Evolutionary conservation across 1,139 yeast species (phyloP), one percentile per base, ranked within the genome.

Genomic region (Suhomyces coccinellae): DNA sequence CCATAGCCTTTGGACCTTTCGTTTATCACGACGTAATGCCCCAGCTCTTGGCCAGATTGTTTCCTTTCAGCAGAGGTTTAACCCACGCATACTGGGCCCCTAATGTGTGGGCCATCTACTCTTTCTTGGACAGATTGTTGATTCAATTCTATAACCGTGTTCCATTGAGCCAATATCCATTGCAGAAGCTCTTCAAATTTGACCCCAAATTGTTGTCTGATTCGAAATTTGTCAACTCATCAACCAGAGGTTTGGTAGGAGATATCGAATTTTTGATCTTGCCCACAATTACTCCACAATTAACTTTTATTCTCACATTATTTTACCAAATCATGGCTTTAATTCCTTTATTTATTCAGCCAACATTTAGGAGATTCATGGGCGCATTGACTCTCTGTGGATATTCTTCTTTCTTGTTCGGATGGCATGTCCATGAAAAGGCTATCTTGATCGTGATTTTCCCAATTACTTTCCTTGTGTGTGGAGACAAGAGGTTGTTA

Each of bases 61-160:
- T 93, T 66, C 99, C 99, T 6, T 93, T 93, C 61, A 86, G 96
- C 41, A 77, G 99, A 59, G 99, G 99, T 1, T 74, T 95, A 33
- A 93, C 97, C 5, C 99, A 95, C 65, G 97, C 98, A 0, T 95
- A 95, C 67, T 93, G 99, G 99, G 99, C 99, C 0, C 99, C 99
- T 4, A 93, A 93, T 57, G 72, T 90, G 43, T 93, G 99, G 99
- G 97, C 99, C 0, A 57, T 93, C 11, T 93, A 93, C 64, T 87
- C 97, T 0, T 86, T 88, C 54, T 52, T 76, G n/a, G 99, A 93
- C 65, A 75, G 96, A 48, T 60, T 84, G 0, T 71, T 91, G 45
- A 80, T 89, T 26, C 73, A 76, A 50, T 57, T 77, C 16, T 77
- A 68, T 57, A 67, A 71, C 44, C 65, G 62, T 36, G 54, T 80